Conservation (phyloP, 2,329 filamentous ascomycete species). For the Fusarium drepaniforme region DNA sequence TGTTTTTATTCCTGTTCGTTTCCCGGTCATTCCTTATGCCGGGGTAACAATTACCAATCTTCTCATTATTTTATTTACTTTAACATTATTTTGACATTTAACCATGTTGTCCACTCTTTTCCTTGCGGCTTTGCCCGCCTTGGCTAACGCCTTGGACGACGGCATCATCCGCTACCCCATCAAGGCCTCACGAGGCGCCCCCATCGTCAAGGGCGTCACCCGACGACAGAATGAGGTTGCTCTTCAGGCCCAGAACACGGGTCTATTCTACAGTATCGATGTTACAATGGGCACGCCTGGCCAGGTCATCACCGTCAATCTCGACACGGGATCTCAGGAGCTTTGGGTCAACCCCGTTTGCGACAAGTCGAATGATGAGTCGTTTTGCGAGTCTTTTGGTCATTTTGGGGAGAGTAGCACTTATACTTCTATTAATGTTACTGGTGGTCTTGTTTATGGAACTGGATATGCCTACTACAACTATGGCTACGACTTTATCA, state of each 20-base stretch:
- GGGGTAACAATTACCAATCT: conserved; percentile 24
- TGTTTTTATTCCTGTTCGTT: conserved; percentile 13
- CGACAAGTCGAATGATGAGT: conserved; percentile 44
- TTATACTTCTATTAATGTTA: conserved; percentile 42
- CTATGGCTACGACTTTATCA: conserved; percentile 50
- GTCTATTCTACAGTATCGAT: conserved; percentile 55
- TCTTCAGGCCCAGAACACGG: conserved; percentile 42
- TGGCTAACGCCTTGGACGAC: conserved; percentile 37
- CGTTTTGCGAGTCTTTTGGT: conserved; percentile 46
- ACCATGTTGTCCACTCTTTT: conserved; percentile 49
- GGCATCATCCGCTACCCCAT: conserved; percentile 49
- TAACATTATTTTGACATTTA: conserved; percentile 11
- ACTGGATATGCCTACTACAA: conserved; percentile 48
- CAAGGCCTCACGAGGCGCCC: conserved; percentile 43
- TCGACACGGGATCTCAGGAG: conserved; percentile 57
- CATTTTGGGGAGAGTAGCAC: conserved; percentile 48
- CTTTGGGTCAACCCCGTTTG: conserved; percentile 59
- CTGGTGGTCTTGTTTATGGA: conserved; percentile 47
- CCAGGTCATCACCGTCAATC: conserved; percentile 53
- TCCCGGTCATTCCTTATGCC: conserved; percentile 45
- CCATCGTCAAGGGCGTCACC: conserved; percentile 42
- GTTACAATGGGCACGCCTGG: conserved; percentile 53
- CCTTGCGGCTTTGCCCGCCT: conserved; percentile 45
- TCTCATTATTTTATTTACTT: neutral
- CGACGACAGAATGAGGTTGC: conserved; percentile 47